These are phyloP conservation scores for Paecilomyces fulvus DNA, from an alignment of 2,329 filamentous ascomycete species.

Conservation along the genomic window DNA sequence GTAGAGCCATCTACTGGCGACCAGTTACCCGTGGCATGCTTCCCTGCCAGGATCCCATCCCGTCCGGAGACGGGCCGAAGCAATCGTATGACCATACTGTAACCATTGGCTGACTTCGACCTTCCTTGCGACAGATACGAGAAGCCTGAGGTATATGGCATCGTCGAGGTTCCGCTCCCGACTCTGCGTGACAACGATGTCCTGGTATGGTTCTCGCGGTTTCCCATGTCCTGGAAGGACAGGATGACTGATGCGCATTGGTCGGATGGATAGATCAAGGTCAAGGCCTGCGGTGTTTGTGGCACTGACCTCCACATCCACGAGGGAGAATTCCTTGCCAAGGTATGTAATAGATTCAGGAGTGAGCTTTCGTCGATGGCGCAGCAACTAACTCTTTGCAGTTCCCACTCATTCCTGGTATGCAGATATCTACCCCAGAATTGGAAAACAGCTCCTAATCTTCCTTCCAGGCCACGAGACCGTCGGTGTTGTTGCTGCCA, in stretches of 20 bases:
- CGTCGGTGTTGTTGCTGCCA: conserved; percentile 54
- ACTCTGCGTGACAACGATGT: conserved; percentile 52
- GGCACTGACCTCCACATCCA: conserved; percentile 49
- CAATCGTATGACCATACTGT: not conserved
- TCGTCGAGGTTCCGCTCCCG: conserved; percentile 56
- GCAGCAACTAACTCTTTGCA: conserved; percentile 16
- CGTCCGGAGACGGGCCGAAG: not conserved
- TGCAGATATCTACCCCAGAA: conserved; percentile 7
- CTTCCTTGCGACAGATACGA: conserved; percentile 40
- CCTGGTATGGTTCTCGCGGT: conserved; percentile 30
- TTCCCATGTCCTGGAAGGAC: not conserved
- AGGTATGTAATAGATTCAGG: conserved; percentile 26
- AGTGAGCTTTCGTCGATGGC: not conserved
- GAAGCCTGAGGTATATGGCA: conserved; percentile 52
- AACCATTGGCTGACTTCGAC: conserved; percentile 1
- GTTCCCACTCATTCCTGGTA: conserved; percentile 56
- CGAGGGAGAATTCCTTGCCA: conserved; percentile 58
- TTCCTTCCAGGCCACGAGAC: conserved; percentile 52
- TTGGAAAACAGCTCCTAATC: conserved; percentile 1
- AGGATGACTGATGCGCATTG: not conserved
- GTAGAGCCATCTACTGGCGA: not conserved
- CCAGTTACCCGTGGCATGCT: not conserved
- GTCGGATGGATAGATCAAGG: conserved; percentile 46
- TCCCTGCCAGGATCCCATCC: not conserved
- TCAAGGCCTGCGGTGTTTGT: conserved; percentile 59